phyloP scores from a whole-genome alignment of 805 yeast species.

The Saccharomycopsis fibuligera region DNA sequence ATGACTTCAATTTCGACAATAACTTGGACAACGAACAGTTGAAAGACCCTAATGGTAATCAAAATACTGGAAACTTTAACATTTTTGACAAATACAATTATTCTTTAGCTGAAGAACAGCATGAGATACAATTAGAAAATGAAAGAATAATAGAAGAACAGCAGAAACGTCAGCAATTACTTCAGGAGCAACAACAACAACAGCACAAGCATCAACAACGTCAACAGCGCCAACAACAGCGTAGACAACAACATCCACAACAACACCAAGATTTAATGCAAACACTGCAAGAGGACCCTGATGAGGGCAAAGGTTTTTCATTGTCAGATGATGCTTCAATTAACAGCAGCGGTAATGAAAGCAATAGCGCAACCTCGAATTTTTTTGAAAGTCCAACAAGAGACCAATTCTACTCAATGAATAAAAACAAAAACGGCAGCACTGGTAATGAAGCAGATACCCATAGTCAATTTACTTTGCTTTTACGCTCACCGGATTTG shows the following conservation, averaged over 20 bases:
- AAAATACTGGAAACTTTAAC: conserved; percentile 9
- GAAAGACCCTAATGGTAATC: not conserved
- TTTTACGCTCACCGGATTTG: conserved; percentile 18
- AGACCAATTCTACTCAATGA: not conserved
- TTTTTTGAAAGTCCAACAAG: not conserved
- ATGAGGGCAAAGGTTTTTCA: too few species aligned
- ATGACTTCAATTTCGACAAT: conserved; percentile 15
- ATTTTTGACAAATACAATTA: conserved; percentile 19
- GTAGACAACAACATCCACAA: not conserved
- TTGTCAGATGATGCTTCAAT: too few species aligned
- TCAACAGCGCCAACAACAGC: conserved; percentile 2
- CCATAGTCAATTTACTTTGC: conserved; percentile 10
- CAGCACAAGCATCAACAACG: not conserved
- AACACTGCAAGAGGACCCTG: too few species aligned
- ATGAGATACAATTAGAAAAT: conserved; percentile 8
- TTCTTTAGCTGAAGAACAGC: conserved; percentile 15
- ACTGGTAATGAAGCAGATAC: not conserved
- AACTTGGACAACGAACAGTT: not conserved
- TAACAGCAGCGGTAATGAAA: not conserved
- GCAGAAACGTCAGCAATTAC: not conserved
- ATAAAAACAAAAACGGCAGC: not conserved
- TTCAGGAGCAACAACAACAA: not conserved
- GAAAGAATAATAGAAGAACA: conserved; percentile 9
- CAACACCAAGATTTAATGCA: too few species aligned
- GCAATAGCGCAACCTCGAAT: not conserved